phyloP scores from a whole-genome alignment of 2,329 filamentous ascomycete species.

The Neurospora crassa region DNA sequence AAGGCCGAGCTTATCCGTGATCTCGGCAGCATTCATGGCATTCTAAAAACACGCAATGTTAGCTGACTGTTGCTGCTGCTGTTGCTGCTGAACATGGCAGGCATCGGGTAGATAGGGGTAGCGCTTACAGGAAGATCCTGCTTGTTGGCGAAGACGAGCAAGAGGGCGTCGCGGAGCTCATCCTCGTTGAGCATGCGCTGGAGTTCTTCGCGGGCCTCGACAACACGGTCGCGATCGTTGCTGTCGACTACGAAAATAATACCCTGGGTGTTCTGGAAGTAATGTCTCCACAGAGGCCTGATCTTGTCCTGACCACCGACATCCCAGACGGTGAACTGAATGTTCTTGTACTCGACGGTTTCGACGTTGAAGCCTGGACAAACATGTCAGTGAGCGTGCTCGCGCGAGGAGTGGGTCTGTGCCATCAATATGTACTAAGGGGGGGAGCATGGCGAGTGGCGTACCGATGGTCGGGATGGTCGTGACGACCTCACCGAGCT shows the following conservation, averaged over 20 bases:
- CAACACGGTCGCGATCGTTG: constrained; percentile 96
- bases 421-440: not conserved
- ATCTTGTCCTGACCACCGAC: constrained; percentile 99
- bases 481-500: constrained; percentile 98
- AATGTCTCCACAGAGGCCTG: constrained; percentile 97
- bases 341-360: constrained; percentile 99
- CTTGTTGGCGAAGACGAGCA: constrained; percentile 99
- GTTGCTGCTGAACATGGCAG: not conserved
- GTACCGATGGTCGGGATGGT: constrained; percentile 97
- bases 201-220: constrained; percentile 92
- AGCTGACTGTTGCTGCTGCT: constrained; percentile 15
- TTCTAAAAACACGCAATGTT: constrained; percentile 50
- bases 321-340: constrained; percentile 99
- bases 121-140: constrained; percentile 87
- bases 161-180: constrained; percentile 92
- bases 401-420: constrained; percentile 1
- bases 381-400: constrained; percentile 16
- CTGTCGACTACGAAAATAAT: constrained; percentile 99
- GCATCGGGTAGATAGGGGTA: constrained; percentile 3
- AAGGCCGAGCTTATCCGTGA: constrained; percentile 99
- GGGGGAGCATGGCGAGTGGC: constrained; percentile 18
- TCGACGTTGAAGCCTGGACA: constrained; percentile 92
- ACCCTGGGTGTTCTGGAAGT: constrained; percentile 99
- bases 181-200: constrained; percentile 98
- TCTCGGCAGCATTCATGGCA: constrained; percentile 99